phyloP scores from a whole-genome alignment of 192 early-diverging fungal genomes.

The Linnemannia exigua region DNA sequence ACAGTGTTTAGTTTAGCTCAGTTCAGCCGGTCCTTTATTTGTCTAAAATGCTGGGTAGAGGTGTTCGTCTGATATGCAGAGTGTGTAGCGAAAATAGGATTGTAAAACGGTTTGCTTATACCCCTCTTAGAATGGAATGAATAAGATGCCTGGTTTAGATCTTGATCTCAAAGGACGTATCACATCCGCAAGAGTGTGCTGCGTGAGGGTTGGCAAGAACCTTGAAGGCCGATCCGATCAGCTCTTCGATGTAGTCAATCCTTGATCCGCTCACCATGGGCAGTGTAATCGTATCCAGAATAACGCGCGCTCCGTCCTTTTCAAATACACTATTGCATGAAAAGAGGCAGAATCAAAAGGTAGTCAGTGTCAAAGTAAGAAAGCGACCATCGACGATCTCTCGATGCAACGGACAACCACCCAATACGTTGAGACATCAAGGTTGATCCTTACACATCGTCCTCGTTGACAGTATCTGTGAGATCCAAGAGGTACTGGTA shows the following conservation, averaged over 20 bases:
- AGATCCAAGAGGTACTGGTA: conserved; percentile 89
- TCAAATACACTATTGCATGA: conserved; percentile 69
- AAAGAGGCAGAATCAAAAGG: not conserved
- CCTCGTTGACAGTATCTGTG: conserved; percentile 70
- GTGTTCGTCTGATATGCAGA: not conserved
- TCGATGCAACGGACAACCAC: not conserved
- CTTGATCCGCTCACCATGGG: conserved; percentile 81
- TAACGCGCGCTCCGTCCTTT: conserved; percentile 76
- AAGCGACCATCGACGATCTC: not conserved
- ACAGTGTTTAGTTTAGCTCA: too few relatives aligned
- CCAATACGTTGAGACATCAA: not conserved
- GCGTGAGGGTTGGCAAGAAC: conserved; percentile 84
- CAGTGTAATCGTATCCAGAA: conserved; percentile 81
- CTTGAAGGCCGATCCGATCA: conserved; percentile 86
- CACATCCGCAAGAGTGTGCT: conserved; percentile 78
- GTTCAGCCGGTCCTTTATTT: not conserved
- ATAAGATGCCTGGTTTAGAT: conserved; percentile 39
- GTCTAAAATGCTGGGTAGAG: not conserved
- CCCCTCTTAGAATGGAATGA: too few relatives aligned
- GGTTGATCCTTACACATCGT: conserved; percentile 73
- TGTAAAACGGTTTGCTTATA: not conserved
- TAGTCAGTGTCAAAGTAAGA: not conserved
- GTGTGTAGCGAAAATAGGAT: not conserved
- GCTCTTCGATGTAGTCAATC: conserved; percentile 83
- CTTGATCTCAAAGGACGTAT: conserved; percentile 77